A percentile compares a stretch with the other conserved stretches of the same genome.
Conservation (phyloP, 2,329 filamentous ascomycete species). For the Esteya vermicola region DNA sequence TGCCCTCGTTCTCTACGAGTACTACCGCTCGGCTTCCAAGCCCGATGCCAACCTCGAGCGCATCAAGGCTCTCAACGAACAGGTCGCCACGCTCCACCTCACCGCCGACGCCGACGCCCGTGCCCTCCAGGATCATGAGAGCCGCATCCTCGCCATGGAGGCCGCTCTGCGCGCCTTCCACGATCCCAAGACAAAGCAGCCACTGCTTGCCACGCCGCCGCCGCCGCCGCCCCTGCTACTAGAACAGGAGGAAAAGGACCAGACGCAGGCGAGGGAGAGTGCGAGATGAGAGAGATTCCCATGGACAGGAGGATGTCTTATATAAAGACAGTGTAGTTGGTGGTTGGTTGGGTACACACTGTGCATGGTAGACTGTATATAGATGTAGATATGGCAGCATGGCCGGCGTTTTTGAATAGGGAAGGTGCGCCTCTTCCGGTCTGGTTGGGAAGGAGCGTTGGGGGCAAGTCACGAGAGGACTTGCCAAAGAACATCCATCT, state of each 20-base stretch:
- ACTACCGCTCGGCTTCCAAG: conserved; percentile 42
- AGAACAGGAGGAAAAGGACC: neutral
- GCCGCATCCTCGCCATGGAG: conserved; percentile 37
- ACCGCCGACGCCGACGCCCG: conserved; percentile 36
- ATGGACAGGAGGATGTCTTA: too few relatives aligned
- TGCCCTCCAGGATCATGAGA: conserved; percentile 27
- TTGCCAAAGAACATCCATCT: too few relatives aligned
- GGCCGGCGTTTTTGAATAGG: too few relatives aligned
- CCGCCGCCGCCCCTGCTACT: neutral
- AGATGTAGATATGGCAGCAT: too few relatives aligned
- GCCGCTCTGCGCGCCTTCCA: conserved; percentile 34
- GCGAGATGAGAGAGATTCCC: too few relatives aligned
- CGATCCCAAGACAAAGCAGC: conserved; percentile 43
- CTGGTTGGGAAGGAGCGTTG: too few relatives aligned
- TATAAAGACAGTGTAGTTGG: too few relatives aligned
- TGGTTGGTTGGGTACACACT: too few relatives aligned
- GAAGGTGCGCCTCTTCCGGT: too few relatives aligned
- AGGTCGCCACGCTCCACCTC: conserved; percentile 33
- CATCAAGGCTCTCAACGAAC: conserved; percentile 33
- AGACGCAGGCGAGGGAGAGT: neutral
- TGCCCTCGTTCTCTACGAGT: conserved; percentile 46
- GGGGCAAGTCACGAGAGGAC: too few relatives aligned
- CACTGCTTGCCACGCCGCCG: conserved; percentile 28
- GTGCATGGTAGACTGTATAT: too few relatives aligned
- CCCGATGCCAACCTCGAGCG: conserved; percentile 42